Base-by-base conservation (phyloP, 352 stramenopile species). In the Pythium scleroteichum region DNA sequence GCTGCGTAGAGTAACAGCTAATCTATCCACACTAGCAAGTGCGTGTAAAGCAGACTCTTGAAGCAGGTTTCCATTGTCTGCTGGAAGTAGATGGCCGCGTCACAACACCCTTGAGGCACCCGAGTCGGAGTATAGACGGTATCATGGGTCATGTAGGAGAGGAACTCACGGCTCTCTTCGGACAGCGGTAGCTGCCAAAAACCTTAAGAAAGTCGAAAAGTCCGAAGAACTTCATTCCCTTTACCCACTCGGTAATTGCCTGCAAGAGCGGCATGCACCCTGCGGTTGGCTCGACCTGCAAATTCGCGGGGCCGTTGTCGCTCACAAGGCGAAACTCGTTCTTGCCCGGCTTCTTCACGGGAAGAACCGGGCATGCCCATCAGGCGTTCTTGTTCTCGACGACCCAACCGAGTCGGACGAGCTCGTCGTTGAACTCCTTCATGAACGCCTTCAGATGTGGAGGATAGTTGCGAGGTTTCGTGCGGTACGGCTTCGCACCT, bases 111-210 rank as follows among this genome's bases (percentile, higher is more conserved):
- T 64, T 74, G 67, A 13, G 56, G 55, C 13, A 74, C 53, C 1
- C 62, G 54, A 7, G 17, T 49, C 35, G 62, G 67, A 7, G 51
- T 74, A 38, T 68, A 71, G 13, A 73, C 19, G 9, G 50, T 64
- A 13, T 20, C 14, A 35, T 66, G 40, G n/a, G 53, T 66, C 61
- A 70, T 61, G 48, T 63, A 64, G n/a, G 66, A 73, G 2, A 66
- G 29, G 4, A 73, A 22, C 38, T 66, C 55, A 47, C 64, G 59
- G 26, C 38, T 57, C 20, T 60, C 59, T 32, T 53, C 20, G 45
- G 44, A 12, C 14, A 73, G 45, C 17, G 53, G 53, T 13, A 73
- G 27, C 42, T 73, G 66, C 66, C 66, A 69, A 17, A 50, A 62
- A 22, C 52, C 60, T 35, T 35, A 35, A 35, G 29, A 10, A 35